Evolutionary conservation across 345 rosid genomes (phyloP).

Genomic region (Chamaenerion angustifolium): DNA sequence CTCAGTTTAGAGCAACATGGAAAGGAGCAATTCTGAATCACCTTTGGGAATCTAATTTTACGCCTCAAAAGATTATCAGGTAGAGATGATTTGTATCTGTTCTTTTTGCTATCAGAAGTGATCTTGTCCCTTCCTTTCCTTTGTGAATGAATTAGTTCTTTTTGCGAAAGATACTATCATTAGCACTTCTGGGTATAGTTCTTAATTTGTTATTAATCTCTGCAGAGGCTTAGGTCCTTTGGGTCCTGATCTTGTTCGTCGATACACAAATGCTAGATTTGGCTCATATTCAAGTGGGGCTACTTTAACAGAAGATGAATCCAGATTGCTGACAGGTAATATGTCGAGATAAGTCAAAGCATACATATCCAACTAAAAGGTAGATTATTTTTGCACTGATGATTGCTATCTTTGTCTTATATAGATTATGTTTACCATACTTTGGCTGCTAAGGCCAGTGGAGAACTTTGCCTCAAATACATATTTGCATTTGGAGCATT

Average conservation of each 20-base stretch:
- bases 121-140: neutral
- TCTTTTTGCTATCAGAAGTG: no score
- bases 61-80: conserved; percentile 90
- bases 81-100: conserved; percentile 7
- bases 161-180: no score
- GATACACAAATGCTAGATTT: conserved; percentile 78
- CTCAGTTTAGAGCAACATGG: conserved; percentile 71
- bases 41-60: conserved; percentile 96
- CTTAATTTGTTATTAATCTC: conserved; percentile 9
- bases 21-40: conserved; percentile 77
- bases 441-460: conserved; percentile 89
- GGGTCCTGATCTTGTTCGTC: conserved; percentile 82
- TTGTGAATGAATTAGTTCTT: neutral
- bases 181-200: no score
- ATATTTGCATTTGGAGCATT: conserved; percentile 92
- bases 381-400: conserved; percentile 8
- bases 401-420: conserved; percentile 7
- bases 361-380: neutral
- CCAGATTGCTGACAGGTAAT: conserved; percentile 68
- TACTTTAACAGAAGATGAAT: conserved; percentile 55
- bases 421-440: conserved; percentile 84
- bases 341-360: neutral
- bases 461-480: conserved; percentile 91
- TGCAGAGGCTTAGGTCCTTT: conserved; percentile 95
- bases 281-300: conserved; percentile 46